These are phyloP conservation scores for Polytrichum commune DNA, from an alignment of 225 moss, liverwort and hornwort species.

Conservation along the genomic window DNA sequence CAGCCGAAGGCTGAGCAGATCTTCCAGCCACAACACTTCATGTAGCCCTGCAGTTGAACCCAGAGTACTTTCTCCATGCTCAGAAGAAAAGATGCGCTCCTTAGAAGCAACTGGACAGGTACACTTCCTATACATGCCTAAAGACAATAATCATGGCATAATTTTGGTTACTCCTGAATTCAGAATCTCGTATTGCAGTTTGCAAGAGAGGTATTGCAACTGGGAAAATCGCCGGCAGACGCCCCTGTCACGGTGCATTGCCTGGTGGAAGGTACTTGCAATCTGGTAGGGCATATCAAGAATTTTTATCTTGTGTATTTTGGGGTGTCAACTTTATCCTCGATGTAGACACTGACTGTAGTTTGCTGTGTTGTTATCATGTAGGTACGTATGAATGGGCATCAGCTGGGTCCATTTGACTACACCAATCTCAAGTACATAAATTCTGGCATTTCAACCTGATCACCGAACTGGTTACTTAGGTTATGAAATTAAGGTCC, in stretches of 20 bases:
- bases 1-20: constrained; percentile 48
- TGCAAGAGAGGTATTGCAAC: too few relatives aligned
- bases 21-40: constrained; percentile 10
- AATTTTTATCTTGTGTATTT: not conserved
- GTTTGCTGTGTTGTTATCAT: too few relatives aligned
- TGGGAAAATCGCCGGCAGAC: too few relatives aligned
- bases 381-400: constrained; percentile 47
- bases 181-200: too few relatives aligned
- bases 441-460: constrained; percentile 29
- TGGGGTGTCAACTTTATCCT: too few relatives aligned
- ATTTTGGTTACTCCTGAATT: not conserved
- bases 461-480: constrained; percentile 16
- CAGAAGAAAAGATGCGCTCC: constrained; percentile 70
- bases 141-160: not conserved
- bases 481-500: constrained; percentile 1
- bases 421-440: constrained; percentile 57
- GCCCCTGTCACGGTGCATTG: not conserved
- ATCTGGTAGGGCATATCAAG: not conserved
- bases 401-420: constrained; percentile 53
- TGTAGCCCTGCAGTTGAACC: constrained; percentile 21
- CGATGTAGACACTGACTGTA: too few relatives aligned
- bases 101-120: constrained; percentile 82
- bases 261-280: too few relatives aligned
- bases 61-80: constrained; percentile 46
- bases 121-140: not conserved